Evolutionary conservation across 108 stramenopile species (phyloP).

Genomic region (Mediolabrus comicus): DNA sequence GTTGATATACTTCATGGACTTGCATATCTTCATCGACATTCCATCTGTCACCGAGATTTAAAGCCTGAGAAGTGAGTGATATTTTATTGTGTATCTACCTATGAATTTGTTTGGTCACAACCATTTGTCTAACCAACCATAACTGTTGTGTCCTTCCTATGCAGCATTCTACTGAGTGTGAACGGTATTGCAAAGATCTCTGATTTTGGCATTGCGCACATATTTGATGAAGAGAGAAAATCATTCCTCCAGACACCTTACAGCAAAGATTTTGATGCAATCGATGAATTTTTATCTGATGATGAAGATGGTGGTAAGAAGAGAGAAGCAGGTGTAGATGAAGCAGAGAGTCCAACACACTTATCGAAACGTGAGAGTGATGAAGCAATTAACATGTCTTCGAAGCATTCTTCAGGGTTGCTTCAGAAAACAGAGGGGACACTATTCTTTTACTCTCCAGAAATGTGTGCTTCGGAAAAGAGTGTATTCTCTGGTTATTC

Average conservation of each 20-base stretch:
- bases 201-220: constrained; percentile 90
- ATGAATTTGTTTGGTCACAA: not conserved
- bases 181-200: constrained; percentile 77
- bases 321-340: constrained; percentile 4
- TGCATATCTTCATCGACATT: constrained; percentile 86
- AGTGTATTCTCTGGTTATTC: constrained; percentile 76
- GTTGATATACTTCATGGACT: constrained; percentile 88
- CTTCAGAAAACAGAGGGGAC: constrained; percentile 78
- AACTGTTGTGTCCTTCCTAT: not conserved
- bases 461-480: constrained; percentile 64
- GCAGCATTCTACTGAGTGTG: constrained; percentile 42
- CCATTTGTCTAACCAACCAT: too few relatives aligned
- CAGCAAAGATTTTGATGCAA: not conserved
- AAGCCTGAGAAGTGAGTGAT: constrained; percentile 64
- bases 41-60: constrained; percentile 82
- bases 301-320: constrained; percentile 1
- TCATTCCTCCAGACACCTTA: constrained; percentile 1
- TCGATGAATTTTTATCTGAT: constrained; percentile 6
- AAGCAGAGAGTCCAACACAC: not conserved
- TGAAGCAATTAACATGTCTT: constrained; percentile 51
- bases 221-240: constrained; percentile 73
- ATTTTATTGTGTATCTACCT: not conserved
- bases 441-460: constrained; percentile 81
- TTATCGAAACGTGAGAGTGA: constrained; percentile 31
- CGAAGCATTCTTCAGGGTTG: constrained; percentile 49